phyloP scores from a whole-genome alignment of 2,329 filamentous ascomycete species.

The Colletotrichum sp. region DNA sequence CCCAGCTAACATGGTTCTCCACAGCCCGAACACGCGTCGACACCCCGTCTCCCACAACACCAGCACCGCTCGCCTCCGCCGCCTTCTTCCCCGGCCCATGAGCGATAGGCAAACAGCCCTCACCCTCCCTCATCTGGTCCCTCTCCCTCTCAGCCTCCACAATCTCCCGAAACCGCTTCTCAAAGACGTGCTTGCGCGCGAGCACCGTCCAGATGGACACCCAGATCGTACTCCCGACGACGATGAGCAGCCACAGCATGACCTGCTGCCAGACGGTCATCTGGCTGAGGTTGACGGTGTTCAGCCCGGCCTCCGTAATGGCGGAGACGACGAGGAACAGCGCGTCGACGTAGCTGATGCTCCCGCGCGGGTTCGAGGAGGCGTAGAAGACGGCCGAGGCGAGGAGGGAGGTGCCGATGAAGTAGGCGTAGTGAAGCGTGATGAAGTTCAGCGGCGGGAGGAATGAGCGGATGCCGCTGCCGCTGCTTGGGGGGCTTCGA shows the following conservation, averaged over 20 bases:
- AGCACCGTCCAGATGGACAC: constrained; percentile 69
- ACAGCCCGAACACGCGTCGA: not conserved
- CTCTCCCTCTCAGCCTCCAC: constrained; percentile 44
- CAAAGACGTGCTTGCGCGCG: constrained; percentile 65
- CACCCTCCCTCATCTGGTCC: constrained; percentile 16
- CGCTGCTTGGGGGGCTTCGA: not conserved
- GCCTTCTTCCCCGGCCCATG: not conserved
- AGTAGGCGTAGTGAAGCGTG: constrained; percentile 71
- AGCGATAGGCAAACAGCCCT: constrained; percentile 30
- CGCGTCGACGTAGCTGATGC: constrained; percentile 66
- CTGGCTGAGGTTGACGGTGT: constrained; percentile 67
- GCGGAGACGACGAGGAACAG: constrained; percentile 71
- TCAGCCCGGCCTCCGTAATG: constrained; percentile 71
- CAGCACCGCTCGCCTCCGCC: not conserved
- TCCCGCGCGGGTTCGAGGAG: constrained; percentile 53
- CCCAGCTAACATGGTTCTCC: not conserved
- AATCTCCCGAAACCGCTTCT: constrained; percentile 62
- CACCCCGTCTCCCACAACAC: not conserved
- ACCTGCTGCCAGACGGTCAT: constrained; percentile 73
- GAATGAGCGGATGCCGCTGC: not conserved
- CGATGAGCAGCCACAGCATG: constrained; percentile 67
- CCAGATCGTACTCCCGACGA: constrained; percentile 71
- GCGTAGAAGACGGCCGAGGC: constrained; percentile 67
- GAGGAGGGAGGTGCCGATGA: constrained; percentile 59
- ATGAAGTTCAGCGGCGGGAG: constrained; percentile 62